Evolutionary conservation across 2,329 filamentous ascomycete genomes (phyloP).

Genomic region (Diplodia sapinea): DNA sequence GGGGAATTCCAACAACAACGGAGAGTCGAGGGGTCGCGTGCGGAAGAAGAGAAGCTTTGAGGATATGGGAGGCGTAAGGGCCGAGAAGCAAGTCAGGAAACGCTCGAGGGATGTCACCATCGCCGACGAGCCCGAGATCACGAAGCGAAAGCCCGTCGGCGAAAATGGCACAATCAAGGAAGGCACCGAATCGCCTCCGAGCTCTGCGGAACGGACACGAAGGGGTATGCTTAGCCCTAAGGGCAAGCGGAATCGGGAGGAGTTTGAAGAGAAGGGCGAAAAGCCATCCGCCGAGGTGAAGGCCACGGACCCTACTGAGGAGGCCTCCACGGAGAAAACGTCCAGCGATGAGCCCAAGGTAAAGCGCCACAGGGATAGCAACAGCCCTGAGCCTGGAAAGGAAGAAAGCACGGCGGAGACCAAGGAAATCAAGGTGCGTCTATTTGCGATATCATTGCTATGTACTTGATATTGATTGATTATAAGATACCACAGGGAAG

Average conservation of each 20-base stretch:
- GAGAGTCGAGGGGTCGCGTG: slow-evolving; percentile 37
- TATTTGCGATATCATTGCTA: not conserved
- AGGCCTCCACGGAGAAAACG: slow-evolving; percentile 19
- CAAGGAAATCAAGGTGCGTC: slow-evolving; percentile 38
- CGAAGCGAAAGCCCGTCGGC: slow-evolving; percentile 40
- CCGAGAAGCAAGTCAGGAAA: slow-evolving; percentile 53
- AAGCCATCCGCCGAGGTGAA: slow-evolving; percentile 28
- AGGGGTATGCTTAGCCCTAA: slow-evolving; percentile 51
- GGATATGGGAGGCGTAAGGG: slow-evolving; percentile 49
- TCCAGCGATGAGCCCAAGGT: slow-evolving; percentile 43
- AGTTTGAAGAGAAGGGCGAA: slow-evolving; percentile 34
- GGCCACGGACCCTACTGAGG: slow-evolving; percentile 3
- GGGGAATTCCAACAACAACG: slow-evolving; percentile 12
- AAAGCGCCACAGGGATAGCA: slow-evolving; percentile 47
- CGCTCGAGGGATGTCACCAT: slow-evolving; percentile 52
- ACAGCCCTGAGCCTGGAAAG: slow-evolving; percentile 36
- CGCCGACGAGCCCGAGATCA: slow-evolving; percentile 34
- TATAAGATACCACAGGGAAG: slow-evolving; percentile 45
- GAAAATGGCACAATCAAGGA: slow-evolving; percentile 40
- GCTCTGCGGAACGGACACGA: slow-evolving; percentile 29
- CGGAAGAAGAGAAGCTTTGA: slow-evolving; percentile 55
- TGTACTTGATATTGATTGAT: not conserved
- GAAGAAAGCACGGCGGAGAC: slow-evolving; percentile 25
- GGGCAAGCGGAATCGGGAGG: slow-evolving; percentile 54
- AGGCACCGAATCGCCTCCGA: slow-evolving; percentile 34